These are phyloP conservation scores for Bruguiera parviflora DNA, from an alignment of 345 rosid species.

Conservation along the genomic window DNA sequence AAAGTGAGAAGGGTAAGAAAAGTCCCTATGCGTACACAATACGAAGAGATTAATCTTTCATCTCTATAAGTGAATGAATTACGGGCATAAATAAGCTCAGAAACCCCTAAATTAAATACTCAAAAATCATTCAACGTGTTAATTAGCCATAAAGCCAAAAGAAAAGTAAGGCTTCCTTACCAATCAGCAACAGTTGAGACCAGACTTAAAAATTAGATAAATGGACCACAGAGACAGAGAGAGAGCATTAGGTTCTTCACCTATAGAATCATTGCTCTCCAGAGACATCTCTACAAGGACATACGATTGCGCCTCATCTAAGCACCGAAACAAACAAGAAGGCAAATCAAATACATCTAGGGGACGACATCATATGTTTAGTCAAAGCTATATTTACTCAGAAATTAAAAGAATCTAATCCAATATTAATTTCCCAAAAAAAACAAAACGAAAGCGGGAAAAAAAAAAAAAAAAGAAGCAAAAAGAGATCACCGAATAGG, in stretches of 20 bases:
- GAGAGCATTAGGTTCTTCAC: constrained; percentile 35
- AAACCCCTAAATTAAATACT: background rate
- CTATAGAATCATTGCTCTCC: constrained; percentile 30
- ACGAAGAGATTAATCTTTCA: background rate
- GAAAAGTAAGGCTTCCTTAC: background rate
- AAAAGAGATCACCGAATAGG: constrained; percentile 50
- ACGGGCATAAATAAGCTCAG: background rate
- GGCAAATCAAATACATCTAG: background rate
- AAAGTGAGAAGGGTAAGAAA: background rate
- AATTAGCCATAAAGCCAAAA: background rate
- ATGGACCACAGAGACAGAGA: no score
- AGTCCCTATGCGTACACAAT: background rate
- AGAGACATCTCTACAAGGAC: constrained; percentile 47
- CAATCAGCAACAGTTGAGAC: background rate
- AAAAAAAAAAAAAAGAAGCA: background rate
- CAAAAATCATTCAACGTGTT: background rate
- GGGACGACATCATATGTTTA: background rate
- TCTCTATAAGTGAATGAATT: background rate
- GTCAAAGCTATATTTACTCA: background rate
- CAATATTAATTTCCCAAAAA: background rate
- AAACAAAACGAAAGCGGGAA: background rate
- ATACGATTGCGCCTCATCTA: constrained; percentile 74
- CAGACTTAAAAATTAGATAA: background rate
- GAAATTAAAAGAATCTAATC: no score
- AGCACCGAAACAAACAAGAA: constrained; percentile 14